Percentiles rank a stretch among this genome's conserved stretches.
Conservation (phyloP, 2,329 filamentous ascomycete genomes). For the Fusarium guadeloupense region DNA sequence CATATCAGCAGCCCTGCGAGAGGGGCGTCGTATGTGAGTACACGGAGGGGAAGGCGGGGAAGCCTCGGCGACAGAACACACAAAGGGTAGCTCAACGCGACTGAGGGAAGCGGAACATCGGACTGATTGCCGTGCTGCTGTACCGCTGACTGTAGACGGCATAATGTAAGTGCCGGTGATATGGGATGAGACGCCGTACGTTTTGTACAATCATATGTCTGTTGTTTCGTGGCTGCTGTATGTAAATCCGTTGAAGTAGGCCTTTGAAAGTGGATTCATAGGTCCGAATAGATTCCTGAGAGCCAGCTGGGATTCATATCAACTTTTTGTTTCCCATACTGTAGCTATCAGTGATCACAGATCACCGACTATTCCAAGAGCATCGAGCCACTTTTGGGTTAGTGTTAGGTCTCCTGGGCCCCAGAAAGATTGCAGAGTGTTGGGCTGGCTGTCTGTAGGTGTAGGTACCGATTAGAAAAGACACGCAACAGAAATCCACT, state of each 20-base stretch:
- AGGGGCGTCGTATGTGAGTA: slow-evolving; percentile 25
- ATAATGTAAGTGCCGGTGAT: slow-evolving; percentile 28
- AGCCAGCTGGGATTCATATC: slow-evolving; percentile 6
- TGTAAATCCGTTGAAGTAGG: slow-evolving; percentile 4
- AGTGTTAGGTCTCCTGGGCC: slow-evolving; percentile 35
- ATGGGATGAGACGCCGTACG: slow-evolving; percentile 8
- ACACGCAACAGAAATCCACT: too few species aligned
- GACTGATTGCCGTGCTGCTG: slow-evolving; percentile 22
- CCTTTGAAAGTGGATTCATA: slow-evolving; percentile 19
- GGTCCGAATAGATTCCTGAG: slow-evolving; percentile 17
- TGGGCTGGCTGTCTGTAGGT: slow-evolving; percentile 21
- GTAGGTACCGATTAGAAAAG: slow-evolving; percentile 21
- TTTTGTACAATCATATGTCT: slow-evolving; percentile 21
- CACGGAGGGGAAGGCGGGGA: slow-evolving; percentile 35
- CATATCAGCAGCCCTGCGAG: slow-evolving; percentile 18
- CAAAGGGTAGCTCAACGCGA: slow-evolving; percentile 22
- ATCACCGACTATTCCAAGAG: slow-evolving; percentile 27
- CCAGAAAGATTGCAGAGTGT: slow-evolving; percentile 13
- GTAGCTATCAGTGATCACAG: slow-evolving; percentile 5
- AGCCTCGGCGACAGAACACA: slow-evolving; percentile 20
- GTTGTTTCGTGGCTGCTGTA: slow-evolving; percentile 6
- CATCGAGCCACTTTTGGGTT: slow-evolving; percentile 22
- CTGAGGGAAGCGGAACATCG: slow-evolving; percentile 29
- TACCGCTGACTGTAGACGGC: slow-evolving; percentile 10
- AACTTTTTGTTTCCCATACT: background rate